Conservation (phyloP, 2,329 filamentous ascomycete species). For the Cryphonectria radicalis region DNA sequence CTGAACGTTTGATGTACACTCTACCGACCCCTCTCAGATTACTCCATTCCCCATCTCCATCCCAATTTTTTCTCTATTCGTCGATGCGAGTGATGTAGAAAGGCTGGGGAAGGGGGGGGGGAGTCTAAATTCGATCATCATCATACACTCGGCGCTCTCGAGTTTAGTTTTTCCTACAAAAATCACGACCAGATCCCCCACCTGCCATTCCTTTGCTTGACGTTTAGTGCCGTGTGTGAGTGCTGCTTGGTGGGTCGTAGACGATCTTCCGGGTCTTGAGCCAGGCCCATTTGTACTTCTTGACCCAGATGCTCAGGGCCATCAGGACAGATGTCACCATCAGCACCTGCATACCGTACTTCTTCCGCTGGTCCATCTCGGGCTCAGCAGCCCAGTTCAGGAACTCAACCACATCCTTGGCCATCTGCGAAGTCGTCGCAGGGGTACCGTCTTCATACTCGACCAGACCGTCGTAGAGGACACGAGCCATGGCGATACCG, state of each 20-base stretch:
- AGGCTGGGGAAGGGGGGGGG: conserved; percentile 13
- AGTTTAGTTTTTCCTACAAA: not conserved
- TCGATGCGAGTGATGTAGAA: conserved; percentile 29
- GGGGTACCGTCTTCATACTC: conserved; percentile 98
- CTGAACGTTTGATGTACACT: conserved; percentile 47
- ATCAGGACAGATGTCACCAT: conserved; percentile 78
- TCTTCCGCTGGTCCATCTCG: conserved; percentile 99
- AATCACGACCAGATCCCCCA: not conserved
- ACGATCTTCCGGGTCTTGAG: conserved; percentile 94
- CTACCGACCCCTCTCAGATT: conserved; percentile 42
- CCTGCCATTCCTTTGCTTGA: conserved; percentile 3
- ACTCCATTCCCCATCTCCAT: conserved; percentile 31
- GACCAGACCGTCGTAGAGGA: conserved; percentile 94
- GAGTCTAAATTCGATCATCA: conserved; percentile 30
- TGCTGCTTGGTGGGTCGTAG: conserved; percentile 75
- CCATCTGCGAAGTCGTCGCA: conserved; percentile 97
- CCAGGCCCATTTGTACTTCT: conserved; percentile 99
- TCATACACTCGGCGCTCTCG: conserved; percentile 5
- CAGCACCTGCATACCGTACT: conserved; percentile 98
- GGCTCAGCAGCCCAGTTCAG: conserved; percentile 99
- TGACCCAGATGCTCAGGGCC: conserved; percentile 92
- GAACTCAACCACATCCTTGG: conserved; percentile 98
- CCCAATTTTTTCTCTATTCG: conserved; percentile 25
- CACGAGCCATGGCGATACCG: conserved; percentile 98
- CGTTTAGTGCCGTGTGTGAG: conserved; percentile 51